phyloP scores from a whole-genome alignment of 83 land plant genomes.

The Diphasiastrum complanatum region DNA sequence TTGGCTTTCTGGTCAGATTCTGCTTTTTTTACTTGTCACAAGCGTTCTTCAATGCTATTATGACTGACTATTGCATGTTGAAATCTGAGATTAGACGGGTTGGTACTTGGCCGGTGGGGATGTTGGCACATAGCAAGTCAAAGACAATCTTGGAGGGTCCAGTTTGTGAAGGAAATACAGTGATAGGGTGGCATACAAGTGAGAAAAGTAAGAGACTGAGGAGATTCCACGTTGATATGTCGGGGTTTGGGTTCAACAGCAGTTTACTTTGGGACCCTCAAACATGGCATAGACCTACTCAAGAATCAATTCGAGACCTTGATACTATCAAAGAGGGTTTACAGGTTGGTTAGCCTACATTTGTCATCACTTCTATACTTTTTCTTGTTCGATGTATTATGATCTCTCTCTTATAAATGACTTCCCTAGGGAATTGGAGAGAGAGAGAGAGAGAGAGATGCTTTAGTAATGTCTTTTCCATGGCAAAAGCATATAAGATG shows the following conservation, averaged over 20 bases:
- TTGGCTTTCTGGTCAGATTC: too few species aligned
- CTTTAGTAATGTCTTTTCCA: too few species aligned
- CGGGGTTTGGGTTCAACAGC: slow-evolving; percentile 96
- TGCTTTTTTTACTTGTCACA: too few species aligned
- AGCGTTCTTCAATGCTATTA: too few species aligned
- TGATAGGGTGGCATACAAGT: slow-evolving; percentile 93
- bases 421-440: too few species aligned
- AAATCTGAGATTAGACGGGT: slow-evolving; percentile 52
- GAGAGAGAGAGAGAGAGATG: too few species aligned
- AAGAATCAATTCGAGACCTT: slow-evolving; percentile 57
- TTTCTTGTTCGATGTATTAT: background rate
- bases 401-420: background rate
- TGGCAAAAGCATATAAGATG: too few species aligned
- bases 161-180: slow-evolving; percentile 69
- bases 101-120: slow-evolving; percentile 97
- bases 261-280: slow-evolving; percentile 88
- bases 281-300: slow-evolving; percentile 55
- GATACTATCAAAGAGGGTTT: slow-evolving; percentile 86
- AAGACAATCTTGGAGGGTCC: slow-evolving; percentile 84
- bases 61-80: too few species aligned
- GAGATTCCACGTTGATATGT: slow-evolving; percentile 92
- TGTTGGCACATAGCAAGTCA: slow-evolving; percentile 64
- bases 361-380: background rate
- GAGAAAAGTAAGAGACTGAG: slow-evolving; percentile 75
- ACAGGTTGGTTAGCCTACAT: slow-evolving; percentile 43